A percentile compares a stretch with the other conserved stretches of the same genome.
phyloP scores from a whole-genome alignment of 257 asterid species.

The Misopates orontium region DNA sequence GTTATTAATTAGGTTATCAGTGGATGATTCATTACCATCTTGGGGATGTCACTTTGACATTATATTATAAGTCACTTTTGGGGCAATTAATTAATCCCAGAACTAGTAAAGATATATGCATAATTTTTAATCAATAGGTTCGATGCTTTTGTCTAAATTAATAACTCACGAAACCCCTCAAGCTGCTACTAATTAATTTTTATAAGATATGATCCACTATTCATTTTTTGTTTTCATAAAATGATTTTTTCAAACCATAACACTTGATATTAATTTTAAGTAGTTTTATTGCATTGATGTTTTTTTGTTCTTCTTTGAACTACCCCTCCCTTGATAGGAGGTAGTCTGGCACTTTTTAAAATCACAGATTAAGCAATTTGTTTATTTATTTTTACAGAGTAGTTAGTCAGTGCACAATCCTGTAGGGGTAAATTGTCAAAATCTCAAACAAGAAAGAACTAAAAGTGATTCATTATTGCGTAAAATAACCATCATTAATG shows the following conservation, averaged over 20 bases:
- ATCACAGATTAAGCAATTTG: too few relatives aligned
- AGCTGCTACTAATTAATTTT: too few relatives aligned
- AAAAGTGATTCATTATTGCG: background rate
- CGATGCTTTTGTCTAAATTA: background rate
- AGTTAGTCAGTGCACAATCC: too few relatives aligned
- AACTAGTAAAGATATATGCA: background rate
- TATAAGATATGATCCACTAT: too few relatives aligned
- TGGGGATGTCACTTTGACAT: conserved; percentile 16
- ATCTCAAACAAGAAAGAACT: too few relatives aligned
- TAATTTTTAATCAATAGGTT: background rate
- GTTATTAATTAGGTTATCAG: background rate
- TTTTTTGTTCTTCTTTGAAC: too few relatives aligned
- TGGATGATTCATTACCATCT: conserved; percentile 7
- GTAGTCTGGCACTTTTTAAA: too few relatives aligned
- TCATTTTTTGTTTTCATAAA: background rate
- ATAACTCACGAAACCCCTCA: background rate
- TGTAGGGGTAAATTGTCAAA: too few relatives aligned
- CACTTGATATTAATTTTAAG: too few relatives aligned
- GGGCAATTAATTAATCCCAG: background rate
- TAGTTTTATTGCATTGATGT: background rate
- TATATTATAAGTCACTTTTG: conserved; percentile 1
- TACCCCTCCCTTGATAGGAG: too few relatives aligned
- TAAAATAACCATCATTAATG: conserved; percentile 12
- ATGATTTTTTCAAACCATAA: background rate
- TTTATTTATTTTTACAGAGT: too few relatives aligned